A percentile compares a stretch with the other conserved stretches of the same genome.
phyloP scores from a whole-genome alignment of 1,139 yeast genomes.

The Zygoascus sp. region DNA sequence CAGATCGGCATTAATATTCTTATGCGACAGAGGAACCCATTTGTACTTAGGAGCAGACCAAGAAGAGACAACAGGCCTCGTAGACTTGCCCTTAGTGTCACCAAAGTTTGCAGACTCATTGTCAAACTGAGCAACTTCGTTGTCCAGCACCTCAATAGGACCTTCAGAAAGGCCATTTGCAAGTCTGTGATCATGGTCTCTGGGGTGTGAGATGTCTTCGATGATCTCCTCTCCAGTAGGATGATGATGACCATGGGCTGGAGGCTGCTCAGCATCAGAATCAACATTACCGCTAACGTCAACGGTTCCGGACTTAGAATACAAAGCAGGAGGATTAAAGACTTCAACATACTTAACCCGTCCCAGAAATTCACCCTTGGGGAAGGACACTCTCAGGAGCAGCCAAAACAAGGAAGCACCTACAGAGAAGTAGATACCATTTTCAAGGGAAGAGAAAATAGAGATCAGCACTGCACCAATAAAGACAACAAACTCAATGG shows the following conservation, averaged over 20 bases:
- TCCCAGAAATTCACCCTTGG: constrained; percentile 80
- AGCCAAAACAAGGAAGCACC: constrained; percentile 76
- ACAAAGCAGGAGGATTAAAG: constrained; percentile 41
- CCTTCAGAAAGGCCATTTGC: constrained; percentile 11
- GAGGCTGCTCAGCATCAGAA: not conserved
- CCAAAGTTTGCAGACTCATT: not conserved
- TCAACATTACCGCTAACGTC: not conserved
- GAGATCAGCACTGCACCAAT: constrained; percentile 72
- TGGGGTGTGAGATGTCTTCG: constrained; percentile 6
- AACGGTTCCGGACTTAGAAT: constrained; percentile 6
- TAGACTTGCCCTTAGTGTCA: constrained; percentile 4
- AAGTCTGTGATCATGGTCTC: not conserved
- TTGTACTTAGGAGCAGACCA: constrained; percentile 19
- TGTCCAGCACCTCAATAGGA: constrained; percentile 6
- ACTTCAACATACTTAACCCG: constrained; percentile 43
- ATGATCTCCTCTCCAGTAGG: not conserved
- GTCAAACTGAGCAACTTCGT: not conserved
- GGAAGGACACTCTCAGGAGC: constrained; percentile 70
- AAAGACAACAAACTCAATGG: constrained; percentile 74
- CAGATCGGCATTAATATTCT: constrained; percentile 54
- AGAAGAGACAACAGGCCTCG: not conserved
- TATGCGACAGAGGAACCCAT: constrained; percentile 74
- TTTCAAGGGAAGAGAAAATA: constrained; percentile 76
- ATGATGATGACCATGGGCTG: constrained; percentile 4
- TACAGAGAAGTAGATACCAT: constrained; percentile 86